phyloP scores from a whole-genome alignment of 192 early-diverging fungal species.

The Kickxella alabastrina region DNA sequence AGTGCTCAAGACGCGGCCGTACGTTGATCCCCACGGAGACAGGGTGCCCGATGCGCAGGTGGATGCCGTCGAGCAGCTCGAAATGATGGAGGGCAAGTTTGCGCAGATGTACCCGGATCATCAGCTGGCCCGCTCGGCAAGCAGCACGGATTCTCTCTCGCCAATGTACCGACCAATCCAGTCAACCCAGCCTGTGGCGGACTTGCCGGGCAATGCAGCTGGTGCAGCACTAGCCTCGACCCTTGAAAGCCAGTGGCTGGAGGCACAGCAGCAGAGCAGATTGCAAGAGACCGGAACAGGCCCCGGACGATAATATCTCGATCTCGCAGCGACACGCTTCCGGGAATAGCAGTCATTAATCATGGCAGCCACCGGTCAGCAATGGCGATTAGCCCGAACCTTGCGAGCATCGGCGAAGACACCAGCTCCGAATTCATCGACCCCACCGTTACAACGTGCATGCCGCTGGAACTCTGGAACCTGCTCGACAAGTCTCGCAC shows the following conservation, averaged over 20 bases:
- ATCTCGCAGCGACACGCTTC: neutral
- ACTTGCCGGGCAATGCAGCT: too few species aligned
- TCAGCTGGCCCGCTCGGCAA: slow-evolving; percentile 3
- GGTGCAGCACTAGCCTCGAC: neutral
- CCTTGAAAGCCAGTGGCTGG: slow-evolving; percentile 9
- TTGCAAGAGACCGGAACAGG: slow-evolving; percentile 38
- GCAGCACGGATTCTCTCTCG: too few species aligned
- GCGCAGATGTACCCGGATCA: slow-evolving; percentile 33
- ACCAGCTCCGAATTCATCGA: slow-evolving; percentile 13
- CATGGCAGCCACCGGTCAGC: slow-evolving; percentile 6
- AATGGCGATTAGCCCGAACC: slow-evolving; percentile 12
- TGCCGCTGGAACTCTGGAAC: slow-evolving; percentile 28
- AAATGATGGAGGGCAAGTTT: slow-evolving; percentile 43
- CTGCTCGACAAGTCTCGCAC: slow-evolving; percentile 40
- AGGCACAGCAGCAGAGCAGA: slow-evolving; percentile 13
- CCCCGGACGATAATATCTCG: slow-evolving; percentile 6
- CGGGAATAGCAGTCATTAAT: slow-evolving; percentile 12
- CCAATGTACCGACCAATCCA: too few species aligned
- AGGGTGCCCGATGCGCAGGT: slow-evolving; percentile 1
- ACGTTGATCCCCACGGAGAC: slow-evolving; percentile 8
- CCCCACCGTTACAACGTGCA: slow-evolving; percentile 27
- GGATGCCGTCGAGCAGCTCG: slow-evolving; percentile 40
- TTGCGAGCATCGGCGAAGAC: slow-evolving; percentile 5
- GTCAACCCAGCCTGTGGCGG: too few species aligned
- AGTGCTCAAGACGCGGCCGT: slow-evolving; percentile 29